These are phyloP conservation scores for Cystobasidium onofrii DNA, from an alignment of 768 basidiomycete species.

Conservation along the genomic window DNA sequence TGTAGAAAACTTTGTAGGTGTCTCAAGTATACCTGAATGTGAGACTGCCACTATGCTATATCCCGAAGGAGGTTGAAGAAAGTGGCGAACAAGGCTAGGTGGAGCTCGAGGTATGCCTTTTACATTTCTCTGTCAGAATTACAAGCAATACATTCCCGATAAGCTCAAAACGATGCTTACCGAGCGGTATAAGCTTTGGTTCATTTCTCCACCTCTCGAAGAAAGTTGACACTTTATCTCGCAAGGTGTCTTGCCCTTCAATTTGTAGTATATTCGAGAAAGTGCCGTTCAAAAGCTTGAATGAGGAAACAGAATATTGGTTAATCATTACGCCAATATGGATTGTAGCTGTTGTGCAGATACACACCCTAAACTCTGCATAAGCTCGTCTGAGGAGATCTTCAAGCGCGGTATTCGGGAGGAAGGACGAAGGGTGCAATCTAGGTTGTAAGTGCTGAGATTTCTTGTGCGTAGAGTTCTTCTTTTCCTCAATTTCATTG, in stretches of 20 bases:
- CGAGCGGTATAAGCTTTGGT: background rate
- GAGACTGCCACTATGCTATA: background rate
- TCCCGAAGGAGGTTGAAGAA: background rate
- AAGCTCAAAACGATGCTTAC: too few relatives aligned
- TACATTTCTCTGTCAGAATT: too few relatives aligned
- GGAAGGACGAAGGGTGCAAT: background rate
- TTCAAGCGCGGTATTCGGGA: background rate
- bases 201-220: background rate
- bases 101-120: background rate
- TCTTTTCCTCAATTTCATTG: background rate
- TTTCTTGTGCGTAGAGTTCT: background rate
- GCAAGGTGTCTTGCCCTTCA: background rate
- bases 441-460: background rate
- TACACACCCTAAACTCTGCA: background rate
- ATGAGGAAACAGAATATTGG: background rate
- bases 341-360: too few relatives aligned
- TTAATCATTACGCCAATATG: background rate
- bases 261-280: background rate
- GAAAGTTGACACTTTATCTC: background rate
- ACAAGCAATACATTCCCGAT: too few relatives aligned
- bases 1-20: background rate
- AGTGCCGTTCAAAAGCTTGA: background rate
- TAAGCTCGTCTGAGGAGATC: background rate
- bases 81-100: background rate
- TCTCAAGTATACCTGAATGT: background rate